Evolutionary conservation across 106 monocot genomes (phyloP), one percentile per base, ranked within the genome.

Genomic region (Dendrobium catenatum): DNA sequence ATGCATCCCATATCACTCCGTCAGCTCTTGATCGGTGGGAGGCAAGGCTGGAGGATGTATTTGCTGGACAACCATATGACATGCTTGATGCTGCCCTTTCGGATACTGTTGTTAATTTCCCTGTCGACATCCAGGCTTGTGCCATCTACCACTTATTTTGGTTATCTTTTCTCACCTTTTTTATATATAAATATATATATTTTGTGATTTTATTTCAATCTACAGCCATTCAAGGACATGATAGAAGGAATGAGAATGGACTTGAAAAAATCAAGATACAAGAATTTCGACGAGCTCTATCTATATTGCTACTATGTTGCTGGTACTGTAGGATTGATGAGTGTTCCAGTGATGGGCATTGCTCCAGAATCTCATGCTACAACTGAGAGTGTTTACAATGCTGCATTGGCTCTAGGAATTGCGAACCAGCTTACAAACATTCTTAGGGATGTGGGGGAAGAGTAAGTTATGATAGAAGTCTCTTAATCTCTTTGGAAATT

Each of bases 271-370:
- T 92, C 79, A 17, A 83, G 83, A 79, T 83, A 83, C 79, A 86
- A 82, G 75, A 86, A 80, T 81, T 92, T 92, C 43, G 83, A 83
- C 6, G 83, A 83, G 56, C 79, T 92, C 37, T 92, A 92, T 49
- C 89, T 92, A 66, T 92, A 92, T 68, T 92, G 92, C 77, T 92
- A 92, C 76, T 92, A 89, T 80, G 92, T 92, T 40, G 92, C 92
- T 4, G 92, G 92, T 31, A 92, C 92, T 9, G 92, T 92, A 13
- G 92, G 92, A 11, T 77, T 92, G 80, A 92, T 92, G 87, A 92
- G 92, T 84, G 89, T 92, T 66, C 92, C 92, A 6, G 82, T 92
- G 6, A 87, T 92, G 92, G 92, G 92, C 73, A 89, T 92, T 54
- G 85, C 84, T 4, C 84, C 84, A 18, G 84, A 92, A 15, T 89